Evolutionary conservation across 2,329 filamentous ascomycete species (phyloP).

Genomic region (Cladosporium sp.): DNA sequence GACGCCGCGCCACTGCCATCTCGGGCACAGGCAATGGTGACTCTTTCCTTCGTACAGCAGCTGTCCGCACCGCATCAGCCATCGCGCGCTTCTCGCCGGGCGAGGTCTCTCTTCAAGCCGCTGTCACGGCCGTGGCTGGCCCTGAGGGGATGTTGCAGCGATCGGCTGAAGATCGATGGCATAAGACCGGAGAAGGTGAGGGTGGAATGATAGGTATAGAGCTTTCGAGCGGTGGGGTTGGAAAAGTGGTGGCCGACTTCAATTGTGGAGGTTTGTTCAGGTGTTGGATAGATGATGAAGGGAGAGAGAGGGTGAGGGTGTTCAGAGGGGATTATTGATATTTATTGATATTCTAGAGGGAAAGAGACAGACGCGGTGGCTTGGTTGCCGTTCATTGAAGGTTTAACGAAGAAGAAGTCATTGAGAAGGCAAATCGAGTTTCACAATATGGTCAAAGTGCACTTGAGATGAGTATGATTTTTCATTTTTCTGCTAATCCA

Average conservation of each 20-base stretch:
- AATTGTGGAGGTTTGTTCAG: conserved; percentile 88
- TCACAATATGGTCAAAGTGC: too few relatives aligned
- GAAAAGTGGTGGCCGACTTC: conserved; percentile 67
- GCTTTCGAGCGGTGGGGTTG: conserved; percentile 41
- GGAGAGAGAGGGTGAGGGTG: conserved; percentile 54
- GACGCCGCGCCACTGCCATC: conserved; percentile 27
- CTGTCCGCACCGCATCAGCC: conserved; percentile 67
- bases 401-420: too few relatives aligned
- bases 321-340: conserved; percentile 45
- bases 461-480: too few relatives aligned
- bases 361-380: too few relatives aligned
- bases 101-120: conserved; percentile 47
- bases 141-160: conserved; percentile 67
- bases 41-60: conserved; percentile 71
- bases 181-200: conserved; percentile 69
- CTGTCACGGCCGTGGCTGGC: conserved; percentile 64
- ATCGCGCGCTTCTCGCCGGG: conserved; percentile 61
- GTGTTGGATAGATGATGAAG: conserved; percentile 66
- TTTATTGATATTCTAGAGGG: background rate
- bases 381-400: too few relatives aligned
- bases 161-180: conserved; percentile 71
- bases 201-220: conserved; percentile 85
- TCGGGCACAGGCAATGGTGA: conserved; percentile 69
- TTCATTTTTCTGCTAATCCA: too few relatives aligned
- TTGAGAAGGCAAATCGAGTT: too few relatives aligned